Evolutionary conservation across 176 grass and related monocot species (phyloP).

Genomic region (Tuctoria greenei): DNA sequence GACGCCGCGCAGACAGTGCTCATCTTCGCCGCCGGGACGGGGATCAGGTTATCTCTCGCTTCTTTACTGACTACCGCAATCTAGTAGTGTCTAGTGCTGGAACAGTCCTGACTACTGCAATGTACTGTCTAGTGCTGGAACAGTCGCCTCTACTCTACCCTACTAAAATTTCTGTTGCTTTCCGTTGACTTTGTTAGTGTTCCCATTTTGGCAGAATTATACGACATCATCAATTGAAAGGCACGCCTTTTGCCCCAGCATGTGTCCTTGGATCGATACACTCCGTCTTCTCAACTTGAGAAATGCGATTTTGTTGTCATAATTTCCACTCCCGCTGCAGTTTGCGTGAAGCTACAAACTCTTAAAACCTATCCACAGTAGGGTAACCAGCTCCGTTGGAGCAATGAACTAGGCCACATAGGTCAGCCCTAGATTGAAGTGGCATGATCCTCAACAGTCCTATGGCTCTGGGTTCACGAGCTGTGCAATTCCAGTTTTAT

Average conservation of each 20-base stretch:
- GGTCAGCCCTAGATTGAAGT: background rate
- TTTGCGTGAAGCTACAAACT: background rate
- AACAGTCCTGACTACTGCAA: too few relatives aligned
- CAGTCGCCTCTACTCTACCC: background rate
- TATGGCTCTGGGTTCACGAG: background rate
- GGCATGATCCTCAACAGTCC: background rate
- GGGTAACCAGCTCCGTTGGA: too few relatives aligned
- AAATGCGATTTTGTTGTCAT: background rate
- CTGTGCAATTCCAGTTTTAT: background rate
- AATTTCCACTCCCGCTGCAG: background rate
- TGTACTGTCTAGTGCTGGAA: too few relatives aligned
- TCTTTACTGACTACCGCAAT: background rate
- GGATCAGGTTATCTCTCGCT: constrained; percentile 60
- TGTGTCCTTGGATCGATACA: background rate
- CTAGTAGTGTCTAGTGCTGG: background rate
- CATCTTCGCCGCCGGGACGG: constrained; percentile 84
- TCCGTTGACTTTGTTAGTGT: background rate
- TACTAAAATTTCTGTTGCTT: background rate
- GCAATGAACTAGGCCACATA: too few relatives aligned
- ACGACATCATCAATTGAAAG: background rate
- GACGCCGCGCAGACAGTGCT: constrained; percentile 51
- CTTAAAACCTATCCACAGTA: background rate
- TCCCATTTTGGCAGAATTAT: background rate
- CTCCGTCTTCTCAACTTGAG: background rate
- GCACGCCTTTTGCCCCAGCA: background rate